These are phyloP conservation scores for Fagus crenata DNA, from an alignment of 306 rosid species.

Conservation along the genomic window DNA sequence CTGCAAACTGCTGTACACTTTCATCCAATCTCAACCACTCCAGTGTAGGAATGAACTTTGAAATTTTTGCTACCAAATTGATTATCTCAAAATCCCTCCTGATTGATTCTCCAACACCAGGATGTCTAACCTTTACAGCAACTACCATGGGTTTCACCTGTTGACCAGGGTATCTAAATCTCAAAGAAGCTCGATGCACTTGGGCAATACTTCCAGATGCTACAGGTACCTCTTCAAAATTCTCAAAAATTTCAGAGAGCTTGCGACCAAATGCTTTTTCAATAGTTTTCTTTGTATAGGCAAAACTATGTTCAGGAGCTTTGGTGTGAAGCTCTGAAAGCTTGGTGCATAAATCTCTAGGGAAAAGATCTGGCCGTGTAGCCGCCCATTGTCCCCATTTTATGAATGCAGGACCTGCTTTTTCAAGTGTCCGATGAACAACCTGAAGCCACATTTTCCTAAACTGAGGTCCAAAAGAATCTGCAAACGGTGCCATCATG, in stretches of 20 bases:
- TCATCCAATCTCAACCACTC: constrained; percentile 97
- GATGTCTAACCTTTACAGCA: constrained; percentile 97
- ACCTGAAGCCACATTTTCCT: constrained; percentile 79
- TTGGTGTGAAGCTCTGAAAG: constrained; percentile 87
- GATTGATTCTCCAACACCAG: constrained; percentile 96
- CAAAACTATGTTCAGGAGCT: constrained; percentile 97
- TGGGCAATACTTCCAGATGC: constrained; percentile 99
- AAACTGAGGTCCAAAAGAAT: constrained; percentile 61
- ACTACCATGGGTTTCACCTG: constrained; percentile 65
- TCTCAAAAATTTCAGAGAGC: constrained; percentile 84
- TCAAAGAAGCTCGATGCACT: constrained; percentile 89
- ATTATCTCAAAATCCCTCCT: constrained; percentile 93
- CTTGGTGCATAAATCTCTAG: constrained; percentile 79
- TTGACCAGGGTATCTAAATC: constrained; percentile 88
- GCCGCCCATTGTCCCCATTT: constrained; percentile 99
- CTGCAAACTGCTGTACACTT: constrained; percentile 99
- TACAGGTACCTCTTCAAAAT: constrained; percentile 90
- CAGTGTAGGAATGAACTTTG: constrained; percentile 76
- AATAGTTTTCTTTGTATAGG: constrained; percentile 80
- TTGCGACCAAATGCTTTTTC: constrained; percentile 88
- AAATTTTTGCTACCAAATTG: constrained; percentile 68
- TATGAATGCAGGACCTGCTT: constrained; percentile 94
- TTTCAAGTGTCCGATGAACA: constrained; percentile 78
- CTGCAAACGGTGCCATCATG: constrained; percentile 83
- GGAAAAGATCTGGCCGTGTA: constrained; percentile 96